Evolutionary conservation across 148 eudicot genomes (phyloP).

Genomic region (Rhododendron williamsianum): DNA sequence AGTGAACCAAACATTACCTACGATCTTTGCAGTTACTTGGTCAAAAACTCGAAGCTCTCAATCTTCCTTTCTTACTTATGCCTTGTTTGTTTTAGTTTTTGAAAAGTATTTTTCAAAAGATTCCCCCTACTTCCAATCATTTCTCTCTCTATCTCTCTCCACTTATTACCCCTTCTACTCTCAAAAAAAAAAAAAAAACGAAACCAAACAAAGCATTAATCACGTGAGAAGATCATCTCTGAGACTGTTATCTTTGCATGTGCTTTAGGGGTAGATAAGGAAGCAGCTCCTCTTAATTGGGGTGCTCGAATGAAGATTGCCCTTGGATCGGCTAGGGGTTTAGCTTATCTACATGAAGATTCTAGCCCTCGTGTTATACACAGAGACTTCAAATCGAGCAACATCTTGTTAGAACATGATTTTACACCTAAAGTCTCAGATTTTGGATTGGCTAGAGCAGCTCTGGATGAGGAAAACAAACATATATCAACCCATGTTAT

Average conservation of each 20-base stretch:
- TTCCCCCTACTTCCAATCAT: no score
- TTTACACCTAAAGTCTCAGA: conserved; percentile 96
- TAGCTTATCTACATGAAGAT: conserved; percentile 96
- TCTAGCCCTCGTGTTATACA: conserved; percentile 97
- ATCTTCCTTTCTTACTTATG: neutral
- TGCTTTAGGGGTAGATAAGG: conserved; percentile 56
- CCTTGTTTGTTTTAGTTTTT: no score
- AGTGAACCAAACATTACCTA: neutral
- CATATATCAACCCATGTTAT: conserved; percentile 88
- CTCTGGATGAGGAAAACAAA: conserved; percentile 62
- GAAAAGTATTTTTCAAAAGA: no score
- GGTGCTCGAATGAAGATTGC: conserved; percentile 83
- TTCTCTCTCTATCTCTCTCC: no score
- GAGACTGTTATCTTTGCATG: neutral
- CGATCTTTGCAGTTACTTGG: neutral
- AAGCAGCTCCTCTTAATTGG: conserved; percentile 75
- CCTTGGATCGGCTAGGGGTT: conserved; percentile 86
- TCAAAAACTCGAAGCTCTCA: neutral
- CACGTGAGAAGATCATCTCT: neutral
- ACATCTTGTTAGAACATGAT: conserved; percentile 88
- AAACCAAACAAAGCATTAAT: no score
- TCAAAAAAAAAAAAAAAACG: no score
- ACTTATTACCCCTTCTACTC: no score
- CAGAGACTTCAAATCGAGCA: conserved; percentile 95
- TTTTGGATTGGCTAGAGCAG: conserved; percentile 85